A percentile compares a stretch with the other conserved stretches of the same genome.
phyloP scores from a whole-genome alignment of 2,329 filamentous ascomycete species.

The Aspergillus uvarum region DNA sequence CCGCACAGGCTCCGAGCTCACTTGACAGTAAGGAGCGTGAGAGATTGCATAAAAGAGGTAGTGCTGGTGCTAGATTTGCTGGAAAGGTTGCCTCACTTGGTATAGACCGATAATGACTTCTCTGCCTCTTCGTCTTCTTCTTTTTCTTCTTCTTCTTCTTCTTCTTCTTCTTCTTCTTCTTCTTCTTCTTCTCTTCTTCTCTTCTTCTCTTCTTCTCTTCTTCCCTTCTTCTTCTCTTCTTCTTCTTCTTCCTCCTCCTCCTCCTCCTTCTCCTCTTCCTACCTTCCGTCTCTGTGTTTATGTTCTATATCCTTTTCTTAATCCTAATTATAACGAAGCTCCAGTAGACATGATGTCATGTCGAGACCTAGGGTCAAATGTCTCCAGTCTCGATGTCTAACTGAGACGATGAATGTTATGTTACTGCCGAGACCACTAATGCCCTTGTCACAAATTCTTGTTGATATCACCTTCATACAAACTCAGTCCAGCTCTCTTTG shows the following conservation, averaged over 20 bases:
- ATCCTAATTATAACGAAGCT: conserved; percentile 25
- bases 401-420: neutral
- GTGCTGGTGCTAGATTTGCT: conserved; percentile 69
- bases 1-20: conserved; percentile 31
- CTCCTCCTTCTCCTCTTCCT: neutral
- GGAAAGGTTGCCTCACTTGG: conserved; percentile 48
- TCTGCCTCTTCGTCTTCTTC: neutral
- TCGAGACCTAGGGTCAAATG: conserved; percentile 10
- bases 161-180: neutral
- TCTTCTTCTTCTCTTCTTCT: neutral
- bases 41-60: conserved; percentile 74
- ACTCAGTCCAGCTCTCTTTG: neutral
- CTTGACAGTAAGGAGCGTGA: conserved; percentile 59
- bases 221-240: neutral
- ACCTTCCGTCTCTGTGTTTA: conserved; percentile 9
- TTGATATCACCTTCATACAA: neutral
- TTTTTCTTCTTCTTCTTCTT: too few relatives aligned
- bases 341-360: conserved; percentile 15
- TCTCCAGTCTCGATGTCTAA: conserved; percentile 9
- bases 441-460: neutral
- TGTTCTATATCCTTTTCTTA: conserved; percentile 9
- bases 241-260: too few relatives aligned
- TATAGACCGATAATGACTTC: conserved; percentile 38
- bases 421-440: neutral
- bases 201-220: neutral